phyloP scores from a whole-genome alignment of 768 basidiomycete genomes.

The Rhodotorula graminis region DNA sequence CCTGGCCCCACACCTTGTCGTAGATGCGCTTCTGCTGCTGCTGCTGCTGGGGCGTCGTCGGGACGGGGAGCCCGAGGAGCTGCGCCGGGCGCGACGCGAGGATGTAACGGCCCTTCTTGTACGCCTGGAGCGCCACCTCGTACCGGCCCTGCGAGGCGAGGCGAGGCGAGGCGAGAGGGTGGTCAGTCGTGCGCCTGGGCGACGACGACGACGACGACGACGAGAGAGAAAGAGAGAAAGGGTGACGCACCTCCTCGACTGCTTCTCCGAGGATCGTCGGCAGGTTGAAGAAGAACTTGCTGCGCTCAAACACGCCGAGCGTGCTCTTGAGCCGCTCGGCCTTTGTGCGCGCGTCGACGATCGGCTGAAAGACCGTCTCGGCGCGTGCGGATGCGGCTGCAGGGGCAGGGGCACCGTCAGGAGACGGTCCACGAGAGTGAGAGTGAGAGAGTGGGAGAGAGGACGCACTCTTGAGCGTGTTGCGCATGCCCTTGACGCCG shows the following conservation, averaged over 20 bases:
- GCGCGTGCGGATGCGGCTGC: slow-evolving; percentile 86
- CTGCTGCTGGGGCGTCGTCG: slow-evolving; percentile 58
- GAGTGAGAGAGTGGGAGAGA: not conserved
- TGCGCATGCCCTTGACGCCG: slow-evolving; percentile 72
- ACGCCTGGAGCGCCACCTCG: slow-evolving; percentile 87
- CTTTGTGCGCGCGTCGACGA: slow-evolving; percentile 90
- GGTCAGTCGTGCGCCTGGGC: too few relatives aligned
- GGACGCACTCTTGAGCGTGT: slow-evolving; percentile 73
- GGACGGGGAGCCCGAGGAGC: slow-evolving; percentile 56
- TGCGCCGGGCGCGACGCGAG: slow-evolving; percentile 85
- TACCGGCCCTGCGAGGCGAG: slow-evolving; percentile 70
- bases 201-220: too few relatives aligned
- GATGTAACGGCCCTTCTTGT: slow-evolving; percentile 91
- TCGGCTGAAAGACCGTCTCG: slow-evolving; percentile 90
- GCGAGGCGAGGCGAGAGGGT: too few relatives aligned
- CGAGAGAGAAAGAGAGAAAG: too few relatives aligned
- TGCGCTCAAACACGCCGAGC: slow-evolving; percentile 88
- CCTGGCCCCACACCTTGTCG: slow-evolving; percentile 82
- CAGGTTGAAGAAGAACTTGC: slow-evolving; percentile 98
- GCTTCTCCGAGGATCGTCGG: slow-evolving; percentile 82
- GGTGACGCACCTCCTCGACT: slow-evolving; percentile 71
- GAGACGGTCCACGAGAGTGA: not conserved
- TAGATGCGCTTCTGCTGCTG: slow-evolving; percentile 84
- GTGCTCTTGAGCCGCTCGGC: slow-evolving; percentile 88
- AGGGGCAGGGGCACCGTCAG: not conserved